Evolutionary conservation across 1,139 yeast species (phyloP), one percentile per base, ranked within the genome.

Genomic region (Diutina rugosa): DNA sequence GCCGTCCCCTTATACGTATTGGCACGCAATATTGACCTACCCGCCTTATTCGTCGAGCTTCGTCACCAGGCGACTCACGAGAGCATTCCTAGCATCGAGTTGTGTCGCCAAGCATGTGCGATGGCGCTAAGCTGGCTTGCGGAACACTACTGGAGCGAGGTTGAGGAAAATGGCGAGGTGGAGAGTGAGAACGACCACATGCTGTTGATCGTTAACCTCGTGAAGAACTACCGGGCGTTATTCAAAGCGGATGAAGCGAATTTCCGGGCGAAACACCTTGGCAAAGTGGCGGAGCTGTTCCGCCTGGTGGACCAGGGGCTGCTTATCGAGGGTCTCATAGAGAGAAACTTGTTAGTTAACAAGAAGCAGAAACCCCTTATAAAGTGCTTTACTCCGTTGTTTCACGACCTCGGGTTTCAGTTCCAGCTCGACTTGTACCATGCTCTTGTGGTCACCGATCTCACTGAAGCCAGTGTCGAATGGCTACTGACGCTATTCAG

Each of bases 41-140:
- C 99, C 0, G 78, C 86, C 45, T 81, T 80, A 64, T 90, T 95
- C 69, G 99, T 95, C 0, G 99, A 95, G 65, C 66, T 90, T 48
- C 74, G 99, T 60, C 99, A 95, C 67, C 80, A 83, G 67, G 93
- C 96, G 6, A 93, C 99, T 0, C 99, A 95, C 67, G 98, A 93
- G 62, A 77, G 73, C 16, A 69, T 93, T 28, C 97, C 98, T 0
- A 77, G 87, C 46, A 63, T 90, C 51, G 82, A 78, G 54, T 76
- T 87, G 69, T 74, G 93, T 28, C 73, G 96, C 48, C 67, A 73
- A 38, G 81, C 85, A 6, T 71, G 83, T 6, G 64, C 67, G 6
- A 73, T 79, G 57, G 97, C 96, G 0, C 67, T 91, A 54, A 72
- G 69, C 9, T 95, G 99, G 98, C 70, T 93, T 2, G 78, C 77